phyloP scores from a whole-genome alignment of 805 yeast species.

The Hyphopichia homilentoma region DNA sequence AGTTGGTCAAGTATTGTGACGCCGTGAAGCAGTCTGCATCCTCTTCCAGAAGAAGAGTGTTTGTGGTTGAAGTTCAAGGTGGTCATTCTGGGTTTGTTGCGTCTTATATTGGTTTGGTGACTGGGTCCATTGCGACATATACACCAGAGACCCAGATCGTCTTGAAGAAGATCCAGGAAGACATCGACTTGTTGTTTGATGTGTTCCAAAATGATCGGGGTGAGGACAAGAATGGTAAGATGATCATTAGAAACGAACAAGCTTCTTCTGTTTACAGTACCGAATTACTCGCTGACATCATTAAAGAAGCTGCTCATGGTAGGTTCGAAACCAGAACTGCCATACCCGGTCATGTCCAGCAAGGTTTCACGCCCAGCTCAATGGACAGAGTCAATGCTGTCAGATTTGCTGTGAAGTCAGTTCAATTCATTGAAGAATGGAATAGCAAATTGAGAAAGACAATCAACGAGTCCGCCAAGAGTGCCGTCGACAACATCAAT shows the following conservation, averaged over 20 bases:
- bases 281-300: conserved; percentile 66
- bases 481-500: conserved; percentile 1
- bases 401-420: conserved; percentile 65
- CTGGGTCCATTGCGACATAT: conserved; percentile 72
- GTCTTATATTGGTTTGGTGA: conserved; percentile 59
- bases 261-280: conserved; percentile 68
- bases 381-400: conserved; percentile 76
- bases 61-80: conserved; percentile 82
- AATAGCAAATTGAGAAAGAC: conserved; percentile 6
- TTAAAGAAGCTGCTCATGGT: conserved; percentile 58
- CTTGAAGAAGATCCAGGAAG: conserved; percentile 59
- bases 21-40: conserved; percentile 77
- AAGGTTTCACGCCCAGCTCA: conserved; percentile 74
- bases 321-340: conserved; percentile 77
- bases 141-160: conserved; percentile 71
- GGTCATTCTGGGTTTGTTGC: conserved; percentile 82
- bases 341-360: conserved; percentile 84
- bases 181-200: conserved; percentile 56
- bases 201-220: conserved; percentile 63
- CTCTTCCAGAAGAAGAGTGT: conserved; percentile 72
- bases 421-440: conserved; percentile 59
- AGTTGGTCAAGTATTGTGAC: conserved; percentile 70
- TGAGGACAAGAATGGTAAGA: conserved; percentile 62
- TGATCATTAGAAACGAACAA: conserved; percentile 62
- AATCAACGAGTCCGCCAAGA: conserved; percentile 1